Conservation (phyloP, 2,329 filamentous ascomycete species). For the Epichloe scottii region DNA sequence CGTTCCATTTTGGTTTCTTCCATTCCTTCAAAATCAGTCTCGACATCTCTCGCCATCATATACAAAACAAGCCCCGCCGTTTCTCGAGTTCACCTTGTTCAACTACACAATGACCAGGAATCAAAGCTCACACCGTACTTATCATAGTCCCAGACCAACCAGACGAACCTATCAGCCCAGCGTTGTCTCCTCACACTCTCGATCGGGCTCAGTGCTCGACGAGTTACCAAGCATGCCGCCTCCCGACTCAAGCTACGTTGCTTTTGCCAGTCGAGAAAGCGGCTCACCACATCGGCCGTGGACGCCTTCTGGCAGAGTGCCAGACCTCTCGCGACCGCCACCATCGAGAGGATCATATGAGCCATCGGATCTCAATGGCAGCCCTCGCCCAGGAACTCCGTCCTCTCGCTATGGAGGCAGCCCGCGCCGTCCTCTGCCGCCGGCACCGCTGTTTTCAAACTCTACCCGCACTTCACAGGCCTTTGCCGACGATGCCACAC, state of each 20-base stretch:
- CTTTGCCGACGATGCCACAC: slow-evolving; percentile 56
- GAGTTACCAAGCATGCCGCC: slow-evolving; percentile 45
- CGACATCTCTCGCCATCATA: not conserved
- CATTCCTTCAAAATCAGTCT: not conserved
- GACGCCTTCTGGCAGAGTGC: slow-evolving; percentile 37
- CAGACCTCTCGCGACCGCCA: slow-evolving; percentile 59
- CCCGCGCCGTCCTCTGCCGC: slow-evolving; percentile 74
- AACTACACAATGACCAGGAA: not conserved
- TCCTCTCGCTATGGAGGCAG: slow-evolving; percentile 82
- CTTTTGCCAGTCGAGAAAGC: slow-evolving; percentile 36
- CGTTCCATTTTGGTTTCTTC: not conserved
- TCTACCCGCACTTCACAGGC: slow-evolving; percentile 35
- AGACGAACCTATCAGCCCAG: slow-evolving; percentile 41
- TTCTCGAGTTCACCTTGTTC: slow-evolving; percentile 20
- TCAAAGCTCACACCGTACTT: slow-evolving; percentile 27
- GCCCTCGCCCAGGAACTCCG: slow-evolving; percentile 78
- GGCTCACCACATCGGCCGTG: slow-evolving; percentile 44
- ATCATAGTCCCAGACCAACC: slow-evolving; percentile 27
- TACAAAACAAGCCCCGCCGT: slow-evolving; percentile 3
- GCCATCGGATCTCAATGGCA: slow-evolving; percentile 78
- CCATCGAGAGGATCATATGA: slow-evolving; percentile 66
- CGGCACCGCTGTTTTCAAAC: slow-evolving; percentile 69
- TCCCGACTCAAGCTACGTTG: slow-evolving; percentile 50
- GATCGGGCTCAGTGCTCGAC: slow-evolving; percentile 40
- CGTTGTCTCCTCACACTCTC: slow-evolving; percentile 32